A percentile compares a stretch with the other conserved stretches of the same genome.
phyloP scores from a whole-genome alignment of 2,329 filamentous ascomycete genomes.

The Parastagonospora nodorum region DNA sequence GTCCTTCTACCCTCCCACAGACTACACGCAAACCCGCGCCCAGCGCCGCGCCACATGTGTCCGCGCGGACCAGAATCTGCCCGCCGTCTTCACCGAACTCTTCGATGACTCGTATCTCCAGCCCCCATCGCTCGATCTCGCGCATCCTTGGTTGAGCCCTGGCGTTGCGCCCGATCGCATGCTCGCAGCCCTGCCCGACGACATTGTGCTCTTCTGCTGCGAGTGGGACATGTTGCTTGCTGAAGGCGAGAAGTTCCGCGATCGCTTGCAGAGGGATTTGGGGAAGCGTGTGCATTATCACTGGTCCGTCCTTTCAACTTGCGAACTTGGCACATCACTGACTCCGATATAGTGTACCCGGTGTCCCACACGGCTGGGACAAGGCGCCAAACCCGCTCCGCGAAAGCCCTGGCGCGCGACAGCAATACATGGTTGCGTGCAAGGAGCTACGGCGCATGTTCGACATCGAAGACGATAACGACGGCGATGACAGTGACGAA shows the following conservation, averaged over 20 bases:
- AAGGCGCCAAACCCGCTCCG: constrained; percentile 67
- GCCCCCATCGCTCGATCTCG: constrained; percentile 55
- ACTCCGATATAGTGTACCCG: constrained; percentile 47
- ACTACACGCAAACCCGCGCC: constrained; percentile 65
- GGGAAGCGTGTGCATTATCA: constrained; percentile 64
- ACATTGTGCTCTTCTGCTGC: constrained; percentile 66
- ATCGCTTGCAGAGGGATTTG: constrained; percentile 58
- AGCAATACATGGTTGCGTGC: constrained; percentile 61
- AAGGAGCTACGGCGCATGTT: constrained; percentile 55
- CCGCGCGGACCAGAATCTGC: constrained; percentile 58
- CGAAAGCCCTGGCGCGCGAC: constrained; percentile 57
- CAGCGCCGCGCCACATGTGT: constrained; percentile 61
- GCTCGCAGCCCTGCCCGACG: constrained; percentile 60
- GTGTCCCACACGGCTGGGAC: constrained; percentile 69
- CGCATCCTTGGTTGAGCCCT: constrained; percentile 64
- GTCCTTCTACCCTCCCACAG: constrained; percentile 66
- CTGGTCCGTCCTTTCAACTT: background rate
- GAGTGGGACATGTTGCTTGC: constrained; percentile 71
- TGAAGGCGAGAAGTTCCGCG: constrained; percentile 65
- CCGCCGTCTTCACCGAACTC: constrained; percentile 56
- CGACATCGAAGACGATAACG: constrained; percentile 36
- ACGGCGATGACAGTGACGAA: constrained; percentile 7
- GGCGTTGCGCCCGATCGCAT: constrained; percentile 60
- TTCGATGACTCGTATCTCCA: constrained; percentile 58
- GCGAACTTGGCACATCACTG: background rate